These are phyloP conservation scores for Pichia sp. DNA, from an alignment of 1,139 yeast genomes.

Conservation along the genomic window DNA sequence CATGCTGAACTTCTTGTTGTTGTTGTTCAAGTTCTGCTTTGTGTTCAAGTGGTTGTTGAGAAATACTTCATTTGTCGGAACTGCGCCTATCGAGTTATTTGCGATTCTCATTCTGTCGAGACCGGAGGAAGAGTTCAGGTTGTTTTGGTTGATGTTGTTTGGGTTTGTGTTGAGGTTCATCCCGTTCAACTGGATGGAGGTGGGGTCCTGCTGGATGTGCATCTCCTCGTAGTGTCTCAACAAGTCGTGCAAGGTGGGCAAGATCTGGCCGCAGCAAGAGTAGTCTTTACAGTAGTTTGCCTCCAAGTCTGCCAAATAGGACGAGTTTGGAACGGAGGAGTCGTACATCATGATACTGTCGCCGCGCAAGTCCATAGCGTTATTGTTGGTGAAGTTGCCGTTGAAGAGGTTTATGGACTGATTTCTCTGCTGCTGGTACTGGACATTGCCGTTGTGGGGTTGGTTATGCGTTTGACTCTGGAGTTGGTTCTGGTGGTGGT, in stretches of 20 bases:
- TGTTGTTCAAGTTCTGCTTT: constrained; percentile 13
- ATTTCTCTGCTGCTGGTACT: constrained; percentile 11
- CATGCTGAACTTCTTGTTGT: constrained; percentile 12
- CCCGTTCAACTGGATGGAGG: constrained; percentile 2
- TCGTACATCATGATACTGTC: constrained; percentile 36
- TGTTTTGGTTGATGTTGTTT: neutral
- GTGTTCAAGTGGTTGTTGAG: constrained; percentile 32
- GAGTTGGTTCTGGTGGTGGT: constrained; percentile 8
- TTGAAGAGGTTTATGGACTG: constrained; percentile 20
- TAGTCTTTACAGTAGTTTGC: constrained; percentile 96
- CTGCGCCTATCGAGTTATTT: constrained; percentile 46
- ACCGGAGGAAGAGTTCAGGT: neutral
- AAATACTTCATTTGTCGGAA: constrained; percentile 77
- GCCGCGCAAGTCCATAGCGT: constrained; percentile 23
- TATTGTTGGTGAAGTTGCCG: constrained; percentile 20
- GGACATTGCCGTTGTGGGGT: constrained; percentile 23
- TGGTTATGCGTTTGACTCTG: neutral
- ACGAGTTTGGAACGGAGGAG: constrained; percentile 58
- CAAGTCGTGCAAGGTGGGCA: constrained; percentile 91
- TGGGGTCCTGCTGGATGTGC: constrained; percentile 58
- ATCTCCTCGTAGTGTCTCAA: constrained; percentile 95
- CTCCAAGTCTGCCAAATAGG: constrained; percentile 86
- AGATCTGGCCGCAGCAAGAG: constrained; percentile 87
- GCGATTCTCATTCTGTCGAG: neutral
- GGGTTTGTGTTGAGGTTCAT: neutral